Percentiles rank a stretch among this genome's conserved stretches.
Evolutionary conservation across 2,329 filamentous ascomycete genomes (phyloP).

Genomic region (Immersiporthe knoxdaviesiana): DNA sequence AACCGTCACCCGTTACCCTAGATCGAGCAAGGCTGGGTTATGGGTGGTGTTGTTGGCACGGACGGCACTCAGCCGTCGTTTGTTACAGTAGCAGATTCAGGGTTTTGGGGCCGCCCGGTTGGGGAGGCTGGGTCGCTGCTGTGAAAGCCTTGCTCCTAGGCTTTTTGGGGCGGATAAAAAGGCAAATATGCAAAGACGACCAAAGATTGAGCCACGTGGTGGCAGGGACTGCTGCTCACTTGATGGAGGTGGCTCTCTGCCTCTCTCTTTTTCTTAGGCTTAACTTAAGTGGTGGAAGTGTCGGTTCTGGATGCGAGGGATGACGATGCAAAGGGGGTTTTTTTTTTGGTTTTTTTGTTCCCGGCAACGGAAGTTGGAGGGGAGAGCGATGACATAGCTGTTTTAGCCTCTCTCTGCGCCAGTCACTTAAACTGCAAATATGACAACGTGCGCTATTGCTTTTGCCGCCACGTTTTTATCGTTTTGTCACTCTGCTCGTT

Average conservation of each 20-base stretch:
- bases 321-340: not conserved
- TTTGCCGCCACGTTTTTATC: not conserved
- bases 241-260: not conserved
- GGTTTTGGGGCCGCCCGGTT: not conserved
- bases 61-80: not conserved
- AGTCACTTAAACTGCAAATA: not conserved
- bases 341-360: not conserved
- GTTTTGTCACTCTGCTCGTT: not conserved
- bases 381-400: conserved; percentile 12
- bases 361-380: not conserved
- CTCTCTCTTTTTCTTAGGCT: not conserved
- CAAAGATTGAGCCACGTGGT: conserved; percentile 20
- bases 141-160: not conserved
- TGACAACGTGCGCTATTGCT: conserved; percentile 10
- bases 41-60: not conserved
- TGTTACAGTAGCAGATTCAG: conserved; percentile 15
- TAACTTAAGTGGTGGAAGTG: not conserved
- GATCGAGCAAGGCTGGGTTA: not conserved
- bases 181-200: not conserved
- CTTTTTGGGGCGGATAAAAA: not conserved
- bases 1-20: conserved; percentile 5
- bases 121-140: not conserved
- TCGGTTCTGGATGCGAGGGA: conserved; percentile 5
- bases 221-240: conserved; percentile 16
- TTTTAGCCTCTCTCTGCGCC: not conserved